Evolutionary conservation across 768 basidiomycete genomes (phyloP).

Genomic region (Collybia nuda): DNA sequence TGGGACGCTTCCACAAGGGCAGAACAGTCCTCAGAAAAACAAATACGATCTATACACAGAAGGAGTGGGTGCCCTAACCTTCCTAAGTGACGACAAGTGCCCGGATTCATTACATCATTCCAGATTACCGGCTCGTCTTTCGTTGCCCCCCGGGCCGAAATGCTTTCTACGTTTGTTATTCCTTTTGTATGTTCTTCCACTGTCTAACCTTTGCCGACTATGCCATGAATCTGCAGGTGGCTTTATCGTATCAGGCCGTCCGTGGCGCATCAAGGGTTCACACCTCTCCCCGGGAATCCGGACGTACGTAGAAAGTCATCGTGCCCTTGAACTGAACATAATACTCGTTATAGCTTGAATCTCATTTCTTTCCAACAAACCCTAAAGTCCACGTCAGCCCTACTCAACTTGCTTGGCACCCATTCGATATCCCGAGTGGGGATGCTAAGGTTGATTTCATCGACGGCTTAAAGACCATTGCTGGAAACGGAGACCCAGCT

Average conservation of each 20-base stretch:
- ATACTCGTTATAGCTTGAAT: constrained; percentile 45
- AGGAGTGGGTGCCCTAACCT: constrained; percentile 35
- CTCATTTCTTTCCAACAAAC: constrained; percentile 59
- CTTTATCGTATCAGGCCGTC: constrained; percentile 69
- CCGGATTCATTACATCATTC: neutral
- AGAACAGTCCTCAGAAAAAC: constrained; percentile 62
- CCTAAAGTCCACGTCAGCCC: constrained; percentile 60
- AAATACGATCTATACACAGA: constrained; percentile 67
- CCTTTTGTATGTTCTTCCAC: neutral
- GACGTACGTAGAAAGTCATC: constrained; percentile 39
- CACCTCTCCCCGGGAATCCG: constrained; percentile 51
- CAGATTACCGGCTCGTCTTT: constrained; percentile 65
- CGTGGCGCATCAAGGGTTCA: constrained; percentile 66
- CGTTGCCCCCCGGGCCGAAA: constrained; percentile 55
- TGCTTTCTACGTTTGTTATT: constrained; percentile 43
- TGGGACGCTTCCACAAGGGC: constrained; percentile 53
- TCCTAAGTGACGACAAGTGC: neutral
- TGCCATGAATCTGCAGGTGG: constrained; percentile 38
- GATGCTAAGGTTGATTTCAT: constrained; percentile 50
- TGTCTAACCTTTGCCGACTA: neutral
- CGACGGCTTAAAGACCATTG: constrained; percentile 60
- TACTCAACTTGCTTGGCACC: constrained; percentile 67
- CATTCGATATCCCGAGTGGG: constrained; percentile 51
- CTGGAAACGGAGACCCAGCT: constrained; percentile 63
- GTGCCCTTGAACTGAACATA: neutral